These are phyloP conservation scores for Cyberlindnera galapagoensis DNA, from an alignment of 805 yeast genomes.

Conservation along the genomic window DNA sequence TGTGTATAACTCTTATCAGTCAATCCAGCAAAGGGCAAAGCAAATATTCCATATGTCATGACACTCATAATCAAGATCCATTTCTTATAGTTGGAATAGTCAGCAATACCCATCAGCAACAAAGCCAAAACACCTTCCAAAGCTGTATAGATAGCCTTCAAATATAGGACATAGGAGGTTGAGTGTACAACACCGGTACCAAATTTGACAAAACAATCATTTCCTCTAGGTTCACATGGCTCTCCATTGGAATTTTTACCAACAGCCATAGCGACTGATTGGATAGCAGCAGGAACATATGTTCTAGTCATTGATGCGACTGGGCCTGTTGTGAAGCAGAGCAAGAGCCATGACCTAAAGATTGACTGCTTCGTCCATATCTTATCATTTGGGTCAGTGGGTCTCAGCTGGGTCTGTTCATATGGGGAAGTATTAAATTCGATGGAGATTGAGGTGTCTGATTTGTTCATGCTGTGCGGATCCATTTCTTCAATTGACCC, in stretches of 20 bases:
- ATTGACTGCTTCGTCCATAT: constrained; percentile 1
- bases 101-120: constrained; percentile 34
- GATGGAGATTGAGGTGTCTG: too few relatives aligned
- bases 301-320: constrained; percentile 35
- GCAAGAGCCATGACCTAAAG: constrained; percentile 29
- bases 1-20: constrained; percentile 17
- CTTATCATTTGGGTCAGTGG: not conserved
- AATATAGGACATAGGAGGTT: constrained; percentile 32
- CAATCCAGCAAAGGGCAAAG: constrained; percentile 32
- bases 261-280: constrained; percentile 28
- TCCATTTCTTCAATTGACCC: too few relatives aligned
- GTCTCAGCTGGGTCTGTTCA: too few relatives aligned
- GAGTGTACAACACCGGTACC: constrained; percentile 30
- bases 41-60: constrained; percentile 27
- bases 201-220: constrained; percentile 32
- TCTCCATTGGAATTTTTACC: constrained; percentile 26
- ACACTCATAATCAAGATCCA: constrained; percentile 29
- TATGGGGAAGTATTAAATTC: too few relatives aligned
- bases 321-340: constrained; percentile 37
- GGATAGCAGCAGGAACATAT: constrained; percentile 35
- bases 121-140: constrained; percentile 33
- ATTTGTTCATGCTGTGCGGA: too few relatives aligned
- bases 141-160: constrained; percentile 32
- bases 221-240: constrained; percentile 25
- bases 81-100: constrained; percentile 32